Evolutionary conservation across 1,284 basidiomycete species (phyloP).

Genomic region (Coniophora puteana): DNA sequence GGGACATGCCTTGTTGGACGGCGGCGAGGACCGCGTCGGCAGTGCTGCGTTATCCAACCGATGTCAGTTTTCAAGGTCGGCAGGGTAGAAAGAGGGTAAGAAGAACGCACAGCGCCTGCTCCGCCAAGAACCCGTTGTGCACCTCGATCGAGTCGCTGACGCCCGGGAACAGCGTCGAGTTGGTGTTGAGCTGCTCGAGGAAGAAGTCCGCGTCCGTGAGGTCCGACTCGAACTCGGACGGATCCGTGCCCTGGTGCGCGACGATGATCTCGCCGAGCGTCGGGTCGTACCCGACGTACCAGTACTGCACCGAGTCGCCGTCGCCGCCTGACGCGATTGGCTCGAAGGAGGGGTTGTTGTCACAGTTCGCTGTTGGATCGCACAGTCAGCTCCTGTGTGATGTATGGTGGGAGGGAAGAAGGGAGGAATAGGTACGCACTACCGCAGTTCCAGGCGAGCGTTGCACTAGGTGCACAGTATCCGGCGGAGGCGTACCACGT

Average conservation of each 20-base stretch:
- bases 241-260: slow-evolving; percentile 50
- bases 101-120: slow-evolving; percentile 32
- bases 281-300: slow-evolving; percentile 48
- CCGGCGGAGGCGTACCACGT: slow-evolving; percentile 50
- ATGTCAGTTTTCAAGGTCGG: background rate
- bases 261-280: slow-evolving; percentile 41
- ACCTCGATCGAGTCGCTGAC: slow-evolving; percentile 32
- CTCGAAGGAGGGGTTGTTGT: slow-evolving; percentile 48
- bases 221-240: slow-evolving; percentile 43
- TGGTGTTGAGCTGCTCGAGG: slow-evolving; percentile 26
- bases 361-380: slow-evolving; percentile 38
- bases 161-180: slow-evolving; percentile 42
- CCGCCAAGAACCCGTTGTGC: slow-evolving; percentile 39
- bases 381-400: background rate
- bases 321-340: slow-evolving; percentile 58
- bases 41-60: slow-evolving; percentile 18
- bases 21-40: slow-evolving; percentile 33
- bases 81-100: background rate
- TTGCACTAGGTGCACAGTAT: slow-evolving; percentile 45
- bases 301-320: slow-evolving; percentile 42
- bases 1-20: slow-evolving; percentile 29
- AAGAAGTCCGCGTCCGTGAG: slow-evolving; percentile 36
- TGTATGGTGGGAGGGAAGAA: too few relatives aligned
- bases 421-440: slow-evolving; percentile 34
- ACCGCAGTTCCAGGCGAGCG: slow-evolving; percentile 53